Conservation (phyloP, 345 rosid genomes). For the Citrus inodora region DNA sequence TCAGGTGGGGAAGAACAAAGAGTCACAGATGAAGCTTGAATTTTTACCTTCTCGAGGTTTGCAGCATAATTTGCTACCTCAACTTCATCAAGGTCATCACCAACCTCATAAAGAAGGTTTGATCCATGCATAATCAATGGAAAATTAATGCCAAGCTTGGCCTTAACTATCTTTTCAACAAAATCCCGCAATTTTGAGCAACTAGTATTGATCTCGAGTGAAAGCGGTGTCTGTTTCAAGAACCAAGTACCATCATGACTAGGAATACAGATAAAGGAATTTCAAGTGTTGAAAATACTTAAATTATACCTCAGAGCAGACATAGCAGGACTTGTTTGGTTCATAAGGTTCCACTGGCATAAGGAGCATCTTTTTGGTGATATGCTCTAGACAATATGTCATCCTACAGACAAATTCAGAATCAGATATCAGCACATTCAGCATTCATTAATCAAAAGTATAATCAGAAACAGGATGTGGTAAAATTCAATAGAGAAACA, state of each 20-base stretch:
- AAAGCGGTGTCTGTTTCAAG: slow-evolving; percentile 67
- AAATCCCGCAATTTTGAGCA: slow-evolving; percentile 79
- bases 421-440: slow-evolving; percentile 17
- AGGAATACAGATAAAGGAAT: slow-evolving; percentile 6
- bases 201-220: slow-evolving; percentile 78
- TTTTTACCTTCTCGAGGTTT: slow-evolving; percentile 86
- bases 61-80: slow-evolving; percentile 75
- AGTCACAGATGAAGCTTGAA: neutral
- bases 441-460: neutral
- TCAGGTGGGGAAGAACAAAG: neutral
- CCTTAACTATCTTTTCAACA: slow-evolving; percentile 89
- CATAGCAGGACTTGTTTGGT: slow-evolving; percentile 89
- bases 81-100: slow-evolving; percentile 89
- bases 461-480: neutral
- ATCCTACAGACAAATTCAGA: slow-evolving; percentile 47
- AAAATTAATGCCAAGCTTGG: slow-evolving; percentile 91
- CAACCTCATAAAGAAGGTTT: slow-evolving; percentile 88
- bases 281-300: slow-evolving; percentile 5
- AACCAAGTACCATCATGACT: slow-evolving; percentile 10
- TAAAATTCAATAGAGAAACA: neutral
- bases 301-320: slow-evolving; percentile 84
- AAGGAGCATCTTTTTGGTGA: slow-evolving; percentile 80
- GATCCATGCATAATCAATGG: slow-evolving; percentile 83
- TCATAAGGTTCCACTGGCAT: slow-evolving; percentile 96
- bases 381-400: slow-evolving; percentile 96